Conservation (phyloP, 208 protist genomes). For the Naegleria fowleri region DNA sequence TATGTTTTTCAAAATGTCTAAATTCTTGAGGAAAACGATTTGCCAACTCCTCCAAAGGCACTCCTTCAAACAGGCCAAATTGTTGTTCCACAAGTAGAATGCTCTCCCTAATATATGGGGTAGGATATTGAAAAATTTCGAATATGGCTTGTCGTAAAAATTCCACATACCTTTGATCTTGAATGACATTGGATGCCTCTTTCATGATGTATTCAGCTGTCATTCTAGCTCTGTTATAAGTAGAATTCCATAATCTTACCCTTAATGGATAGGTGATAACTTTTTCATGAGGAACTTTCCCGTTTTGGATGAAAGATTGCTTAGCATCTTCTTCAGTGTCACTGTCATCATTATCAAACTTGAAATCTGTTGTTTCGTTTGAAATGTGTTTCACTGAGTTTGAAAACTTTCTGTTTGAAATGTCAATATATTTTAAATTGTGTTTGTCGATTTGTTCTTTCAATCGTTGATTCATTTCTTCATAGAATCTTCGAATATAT, state of each 20-base stretch:
- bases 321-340: neutral
- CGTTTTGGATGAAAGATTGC: too few species aligned
- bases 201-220: neutral
- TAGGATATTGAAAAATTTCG: too few species aligned
- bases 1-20: neutral
- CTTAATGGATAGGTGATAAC: neutral
- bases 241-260: neutral
- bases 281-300: neutral
- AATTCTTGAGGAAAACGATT: neutral
- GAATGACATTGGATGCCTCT: neutral
- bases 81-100: conserved; percentile 13
- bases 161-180: neutral
- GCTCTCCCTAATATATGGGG: neutral
- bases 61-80: conserved; percentile 27
- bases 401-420: neutral
- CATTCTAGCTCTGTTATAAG: neutral
- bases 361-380: neutral
- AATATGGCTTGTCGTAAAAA: too few species aligned
- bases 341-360: neutral
- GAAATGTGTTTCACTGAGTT: neutral
- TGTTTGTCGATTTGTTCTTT: neutral
- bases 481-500: neutral
- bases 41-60: neutral
- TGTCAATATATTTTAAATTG: neutral
- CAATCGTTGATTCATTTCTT: neutral